phyloP scores from a whole-genome alignment of 768 basidiomycete species.

The Ramaria rubella region DNA sequence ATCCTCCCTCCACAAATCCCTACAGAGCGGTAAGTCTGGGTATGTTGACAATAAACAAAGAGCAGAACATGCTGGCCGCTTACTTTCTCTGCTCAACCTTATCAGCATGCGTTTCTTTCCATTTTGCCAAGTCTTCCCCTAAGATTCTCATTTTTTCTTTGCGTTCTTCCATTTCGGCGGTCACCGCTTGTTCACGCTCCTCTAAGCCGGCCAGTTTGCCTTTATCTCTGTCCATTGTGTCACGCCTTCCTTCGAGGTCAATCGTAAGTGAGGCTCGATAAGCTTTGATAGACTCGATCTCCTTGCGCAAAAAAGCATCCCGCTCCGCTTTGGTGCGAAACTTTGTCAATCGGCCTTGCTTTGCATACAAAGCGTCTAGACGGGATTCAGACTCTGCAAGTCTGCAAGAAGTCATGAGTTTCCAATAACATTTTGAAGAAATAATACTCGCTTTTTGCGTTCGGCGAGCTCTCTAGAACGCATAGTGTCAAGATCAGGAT shows the following conservation, averaged over 20 bases:
- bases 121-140: slow-evolving; percentile 46
- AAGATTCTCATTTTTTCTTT: slow-evolving; percentile 50
- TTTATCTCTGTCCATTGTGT: slow-evolving; percentile 43
- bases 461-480: neutral
- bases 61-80: slow-evolving; percentile 14
- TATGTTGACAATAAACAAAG: neutral
- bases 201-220: slow-evolving; percentile 51
- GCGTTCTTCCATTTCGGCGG: slow-evolving; percentile 59
- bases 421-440: neutral
- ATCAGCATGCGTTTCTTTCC: slow-evolving; percentile 65
- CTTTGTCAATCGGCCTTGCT: slow-evolving; percentile 82
- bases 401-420: slow-evolving; percentile 28
- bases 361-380: slow-evolving; percentile 73
- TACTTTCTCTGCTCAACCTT: slow-evolving; percentile 73
- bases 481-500: slow-evolving; percentile 38
- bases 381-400: slow-evolving; percentile 71
- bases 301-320: slow-evolving; percentile 74
- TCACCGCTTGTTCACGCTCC: slow-evolving; percentile 47
- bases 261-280: slow-evolving; percentile 51
- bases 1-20: slow-evolving; percentile 90
- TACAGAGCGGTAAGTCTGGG: slow-evolving; percentile 10
- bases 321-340: slow-evolving; percentile 81
- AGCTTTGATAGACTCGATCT: slow-evolving; percentile 62
- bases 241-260: slow-evolving; percentile 47
- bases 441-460: neutral